Evolutionary conservation across 345 rosid genomes (phyloP).

Genomic region (Eucalyptus tenuipes): DNA sequence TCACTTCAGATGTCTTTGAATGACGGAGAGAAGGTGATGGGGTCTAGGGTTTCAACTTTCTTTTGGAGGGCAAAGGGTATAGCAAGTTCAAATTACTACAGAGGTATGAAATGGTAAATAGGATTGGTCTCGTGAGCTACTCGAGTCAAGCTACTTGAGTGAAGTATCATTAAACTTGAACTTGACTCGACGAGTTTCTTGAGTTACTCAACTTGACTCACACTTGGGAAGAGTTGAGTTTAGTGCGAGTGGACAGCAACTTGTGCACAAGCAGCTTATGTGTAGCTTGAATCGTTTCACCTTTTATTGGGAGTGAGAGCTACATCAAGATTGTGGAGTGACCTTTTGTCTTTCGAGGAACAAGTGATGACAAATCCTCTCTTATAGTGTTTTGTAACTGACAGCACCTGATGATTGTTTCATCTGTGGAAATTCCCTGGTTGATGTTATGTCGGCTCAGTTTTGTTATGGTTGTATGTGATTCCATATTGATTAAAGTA

Average conservation of each 20-base stretch:
- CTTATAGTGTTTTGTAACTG: neutral
- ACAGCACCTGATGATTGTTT: neutral
- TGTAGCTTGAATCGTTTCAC: neutral
- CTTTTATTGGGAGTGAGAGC: neutral
- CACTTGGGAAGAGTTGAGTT: neutral
- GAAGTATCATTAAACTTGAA: neutral
- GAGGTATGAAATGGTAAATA: neutral
- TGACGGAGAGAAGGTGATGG: neutral
- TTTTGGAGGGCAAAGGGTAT: neutral
- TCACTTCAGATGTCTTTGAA: neutral
- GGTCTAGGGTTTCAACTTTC: neutral
- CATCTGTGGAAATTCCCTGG: neutral
- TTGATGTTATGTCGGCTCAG: neutral
- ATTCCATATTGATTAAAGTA: neutral
- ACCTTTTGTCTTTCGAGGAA: neutral
- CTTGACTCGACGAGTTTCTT: neutral
- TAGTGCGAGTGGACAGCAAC: neutral
- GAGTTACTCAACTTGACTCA: neutral
- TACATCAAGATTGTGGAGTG: neutral
- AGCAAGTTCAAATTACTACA: neutral
- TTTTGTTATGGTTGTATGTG: neutral
- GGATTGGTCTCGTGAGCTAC: neutral
- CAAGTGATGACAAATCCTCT: neutral
- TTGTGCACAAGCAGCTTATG: neutral
- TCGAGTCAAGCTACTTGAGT: neutral